Evolutionary conservation across 2,329 filamentous ascomycete species (phyloP), one percentile per base, ranked within the genome.

Genomic region (Lecanoromycetidae sp.): DNA sequence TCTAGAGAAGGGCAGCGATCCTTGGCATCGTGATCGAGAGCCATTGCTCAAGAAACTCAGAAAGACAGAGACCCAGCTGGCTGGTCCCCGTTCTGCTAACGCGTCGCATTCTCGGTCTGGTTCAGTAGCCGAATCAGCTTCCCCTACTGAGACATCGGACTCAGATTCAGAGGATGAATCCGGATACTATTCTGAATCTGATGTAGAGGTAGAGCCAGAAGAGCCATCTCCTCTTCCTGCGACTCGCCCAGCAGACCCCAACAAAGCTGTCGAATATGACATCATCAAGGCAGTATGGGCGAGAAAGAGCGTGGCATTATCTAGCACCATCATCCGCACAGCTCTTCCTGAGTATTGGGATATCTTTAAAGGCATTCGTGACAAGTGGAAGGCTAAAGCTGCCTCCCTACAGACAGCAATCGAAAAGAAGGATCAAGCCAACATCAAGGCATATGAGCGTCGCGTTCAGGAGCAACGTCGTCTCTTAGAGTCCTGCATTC

Each of bases 241-340:
- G 17, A 63, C 63, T 48, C 67, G 76, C 22, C 72, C 77, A 8
- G 67, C 64, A 30, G 71, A 75, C 37, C 68, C 71, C 4, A 64
- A 72, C 50, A 71, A 66, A 55, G 74, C 69, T 35, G 69, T 71
- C 12, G 67, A 70, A 45, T 80, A 79, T 60, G 76, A 80, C 57
- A 69, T 74, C 8, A 71, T 79, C 47, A 75, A 76, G 58, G 75
- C 76, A 25, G 70, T 79, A 9, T 81, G 77, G 77, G 71, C 68
- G 40, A 71, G 73, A 37, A 71, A 71, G 50, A 74, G 71, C 52
- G 70, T 69, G 51, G 60, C 65, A 26, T 64, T 71, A 17, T 63
- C 66, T 46, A 63, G 67, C 13, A 70, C 73, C 22, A 71, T 71
- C 50, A 71, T 80, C 48, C 71, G 75, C 53, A 64, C 62, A 52